Evolutionary conservation across 495 filamentous ascomycete species (phyloP).

Genomic region (Podospora sp.): DNA sequence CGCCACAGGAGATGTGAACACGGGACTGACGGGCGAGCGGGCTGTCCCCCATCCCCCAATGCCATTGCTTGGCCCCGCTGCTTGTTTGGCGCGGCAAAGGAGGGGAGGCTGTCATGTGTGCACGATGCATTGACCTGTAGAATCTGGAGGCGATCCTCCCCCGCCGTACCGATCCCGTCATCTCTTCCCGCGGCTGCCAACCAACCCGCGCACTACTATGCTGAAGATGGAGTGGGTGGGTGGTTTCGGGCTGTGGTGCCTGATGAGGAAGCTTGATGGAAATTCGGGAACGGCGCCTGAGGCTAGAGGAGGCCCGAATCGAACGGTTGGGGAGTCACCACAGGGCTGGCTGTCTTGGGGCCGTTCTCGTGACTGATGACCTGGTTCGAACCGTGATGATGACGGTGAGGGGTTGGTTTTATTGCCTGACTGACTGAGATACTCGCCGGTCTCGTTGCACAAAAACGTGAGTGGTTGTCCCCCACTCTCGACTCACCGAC

Average conservation of each 20-base stretch:
- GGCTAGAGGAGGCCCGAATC: not conserved
- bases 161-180: not conserved
- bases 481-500: not conserved
- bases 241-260: constrained; percentile 18
- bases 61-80: not conserved
- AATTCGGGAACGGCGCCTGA: not conserved
- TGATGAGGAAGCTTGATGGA: constrained; percentile 11
- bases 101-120: constrained; percentile 17
- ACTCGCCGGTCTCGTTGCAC: not conserved
- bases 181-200: constrained; percentile 3
- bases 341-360: not conserved
- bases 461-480: not conserved
- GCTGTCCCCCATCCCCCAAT: not conserved
- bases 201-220: not conserved
- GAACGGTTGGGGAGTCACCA: not conserved
- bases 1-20: not conserved
- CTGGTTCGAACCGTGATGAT: not conserved
- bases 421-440: not conserved
- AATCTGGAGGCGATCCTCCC: not conserved
- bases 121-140: constrained; percentile 13
- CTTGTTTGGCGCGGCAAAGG: not conserved
- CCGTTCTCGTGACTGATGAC: not conserved
- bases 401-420: not conserved
- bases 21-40: not conserved
- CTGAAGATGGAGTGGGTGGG: not conserved